Evolutionary conservation across 2,329 filamentous ascomycete genomes (phyloP).

Genomic region (Pseudogymnoascus sp.): DNA sequence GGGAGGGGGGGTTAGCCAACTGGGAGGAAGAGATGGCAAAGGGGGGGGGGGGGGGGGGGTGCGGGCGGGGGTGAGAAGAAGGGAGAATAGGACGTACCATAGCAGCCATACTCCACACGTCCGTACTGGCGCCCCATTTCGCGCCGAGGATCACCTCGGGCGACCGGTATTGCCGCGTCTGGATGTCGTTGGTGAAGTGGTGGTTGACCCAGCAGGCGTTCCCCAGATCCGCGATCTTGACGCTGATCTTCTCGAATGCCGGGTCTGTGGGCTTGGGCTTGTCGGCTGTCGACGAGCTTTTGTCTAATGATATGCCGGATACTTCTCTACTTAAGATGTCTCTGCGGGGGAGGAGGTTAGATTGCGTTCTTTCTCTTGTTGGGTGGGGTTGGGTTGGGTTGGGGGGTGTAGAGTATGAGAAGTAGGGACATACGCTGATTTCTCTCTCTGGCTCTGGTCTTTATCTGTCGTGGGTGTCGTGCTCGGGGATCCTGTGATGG

Average conservation of each 20-base stretch:
- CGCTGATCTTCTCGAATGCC: conserved; percentile 60
- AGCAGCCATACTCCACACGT: conserved; percentile 98
- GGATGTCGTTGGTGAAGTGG: conserved; percentile 98
- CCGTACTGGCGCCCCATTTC: conserved; percentile 98
- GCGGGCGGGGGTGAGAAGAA: neutral
- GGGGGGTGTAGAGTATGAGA: neutral
- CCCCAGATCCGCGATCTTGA: conserved; percentile 96
- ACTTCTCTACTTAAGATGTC: conserved; percentile 89
- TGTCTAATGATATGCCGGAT: conserved; percentile 88
- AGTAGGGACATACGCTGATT: conserved; percentile 67
- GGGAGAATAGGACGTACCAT: conserved; percentile 60
- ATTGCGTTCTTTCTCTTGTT: neutral
- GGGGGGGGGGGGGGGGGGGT: neutral
- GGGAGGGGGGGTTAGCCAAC: conserved; percentile 10
- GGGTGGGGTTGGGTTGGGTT: neutral
- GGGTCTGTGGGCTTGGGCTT: conserved; percentile 53
- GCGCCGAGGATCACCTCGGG: conserved; percentile 93
- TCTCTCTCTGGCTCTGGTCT: conserved; percentile 75
- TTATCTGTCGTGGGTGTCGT: conserved; percentile 41
- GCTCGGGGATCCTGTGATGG: conserved; percentile 23
- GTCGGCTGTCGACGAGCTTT: conserved; percentile 45
- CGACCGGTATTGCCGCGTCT: conserved; percentile 93
- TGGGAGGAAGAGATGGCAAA: neutral
- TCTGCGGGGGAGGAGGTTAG: conserved; percentile 34
- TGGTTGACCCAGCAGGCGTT: conserved; percentile 99